Conservation (phyloP, 2,329 filamentous ascomycete genomes). For the Arthroderma uncinatum region DNA sequence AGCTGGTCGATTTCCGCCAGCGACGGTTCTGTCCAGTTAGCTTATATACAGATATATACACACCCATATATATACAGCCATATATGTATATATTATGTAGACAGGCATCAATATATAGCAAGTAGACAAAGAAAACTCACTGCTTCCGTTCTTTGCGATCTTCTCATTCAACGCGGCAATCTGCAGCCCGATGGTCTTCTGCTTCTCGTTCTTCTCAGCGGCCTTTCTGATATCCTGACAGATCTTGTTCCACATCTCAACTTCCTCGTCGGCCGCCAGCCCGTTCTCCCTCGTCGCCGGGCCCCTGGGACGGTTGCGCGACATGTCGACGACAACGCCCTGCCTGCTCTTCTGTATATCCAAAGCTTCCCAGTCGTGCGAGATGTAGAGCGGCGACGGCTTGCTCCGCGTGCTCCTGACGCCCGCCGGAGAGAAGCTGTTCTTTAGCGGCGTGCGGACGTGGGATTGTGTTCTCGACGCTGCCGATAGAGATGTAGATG, state of each 20-base stretch:
- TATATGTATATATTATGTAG: neutral
- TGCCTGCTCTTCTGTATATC: conserved; percentile 9
- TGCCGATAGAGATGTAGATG: too few relatives aligned
- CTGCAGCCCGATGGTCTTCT: conserved; percentile 29
- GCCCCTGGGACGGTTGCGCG: conserved; percentile 32
- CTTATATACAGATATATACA: conserved; percentile 14
- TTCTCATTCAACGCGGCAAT: conserved; percentile 35
- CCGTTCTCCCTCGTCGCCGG: conserved; percentile 33
- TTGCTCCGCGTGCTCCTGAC: conserved; percentile 8
- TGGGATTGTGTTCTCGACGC: too few relatives aligned
- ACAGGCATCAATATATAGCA: neutral
- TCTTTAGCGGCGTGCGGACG: too few relatives aligned
- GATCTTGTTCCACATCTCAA: conserved; percentile 37
- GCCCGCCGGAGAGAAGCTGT: too few relatives aligned
- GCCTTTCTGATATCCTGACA: conserved; percentile 34
- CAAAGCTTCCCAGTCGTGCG: conserved; percentile 21
- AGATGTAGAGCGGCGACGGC: neutral
- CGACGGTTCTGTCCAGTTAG: too few relatives aligned
- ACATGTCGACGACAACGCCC: conserved; percentile 25
- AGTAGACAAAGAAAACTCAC: conserved; percentile 24
- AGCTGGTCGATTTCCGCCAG: conserved; percentile 35
- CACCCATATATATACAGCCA: neutral
- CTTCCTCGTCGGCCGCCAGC: conserved; percentile 34
- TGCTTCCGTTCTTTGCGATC: conserved; percentile 32
- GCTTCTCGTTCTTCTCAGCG: conserved; percentile 35